These are phyloP conservation scores for Xylariaceae sp. DNA, from an alignment of 2,329 filamentous ascomycete species.

Conservation along the genomic window DNA sequence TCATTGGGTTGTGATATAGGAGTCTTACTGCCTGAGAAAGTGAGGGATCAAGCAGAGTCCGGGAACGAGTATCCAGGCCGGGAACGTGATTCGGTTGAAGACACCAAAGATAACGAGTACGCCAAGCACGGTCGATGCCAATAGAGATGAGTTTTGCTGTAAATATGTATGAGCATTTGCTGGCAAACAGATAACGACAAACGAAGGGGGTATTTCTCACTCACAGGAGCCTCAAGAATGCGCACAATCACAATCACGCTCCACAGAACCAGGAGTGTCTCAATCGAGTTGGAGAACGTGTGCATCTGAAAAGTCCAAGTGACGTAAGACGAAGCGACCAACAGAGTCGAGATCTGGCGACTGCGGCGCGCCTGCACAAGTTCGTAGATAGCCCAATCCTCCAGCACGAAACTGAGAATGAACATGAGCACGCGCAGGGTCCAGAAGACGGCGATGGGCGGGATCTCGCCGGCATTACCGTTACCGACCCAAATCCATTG, in stretches of 20 bases:
- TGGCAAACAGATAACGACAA: neutral
- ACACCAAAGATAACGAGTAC: conserved; percentile 78
- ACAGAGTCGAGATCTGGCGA: conserved; percentile 67
- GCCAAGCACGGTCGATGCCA: conserved; percentile 73
- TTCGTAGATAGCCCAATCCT: conserved; percentile 96
- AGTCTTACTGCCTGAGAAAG: conserved; percentile 69
- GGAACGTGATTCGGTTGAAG: conserved; percentile 97
- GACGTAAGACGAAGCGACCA: conserved; percentile 94
- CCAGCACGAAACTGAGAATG: conserved; percentile 86
- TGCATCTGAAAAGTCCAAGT: conserved; percentile 99
- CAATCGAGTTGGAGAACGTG: conserved; percentile 95
- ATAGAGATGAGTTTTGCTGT: conserved; percentile 67
- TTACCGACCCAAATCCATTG: conserved; percentile 90
- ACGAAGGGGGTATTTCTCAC: conserved; percentile 25
- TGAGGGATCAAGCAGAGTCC: conserved; percentile 78
- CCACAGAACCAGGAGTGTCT: conserved; percentile 91
- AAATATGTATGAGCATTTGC: neutral
- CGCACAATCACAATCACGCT: conserved; percentile 85
- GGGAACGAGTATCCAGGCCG: conserved; percentile 83
- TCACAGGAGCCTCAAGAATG: conserved; percentile 72
- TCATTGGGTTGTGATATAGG: neutral
- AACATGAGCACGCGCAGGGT: conserved; percentile 87
- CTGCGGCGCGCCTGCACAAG: conserved; percentile 69
- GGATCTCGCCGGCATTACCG: conserved; percentile 67
- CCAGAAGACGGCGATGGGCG: conserved; percentile 87